Percentiles rank a stretch among this genome's conserved stretches.
phyloP scores from a whole-genome alignment of 257 asterid genomes.

The Eustoma russellianum region DNA sequence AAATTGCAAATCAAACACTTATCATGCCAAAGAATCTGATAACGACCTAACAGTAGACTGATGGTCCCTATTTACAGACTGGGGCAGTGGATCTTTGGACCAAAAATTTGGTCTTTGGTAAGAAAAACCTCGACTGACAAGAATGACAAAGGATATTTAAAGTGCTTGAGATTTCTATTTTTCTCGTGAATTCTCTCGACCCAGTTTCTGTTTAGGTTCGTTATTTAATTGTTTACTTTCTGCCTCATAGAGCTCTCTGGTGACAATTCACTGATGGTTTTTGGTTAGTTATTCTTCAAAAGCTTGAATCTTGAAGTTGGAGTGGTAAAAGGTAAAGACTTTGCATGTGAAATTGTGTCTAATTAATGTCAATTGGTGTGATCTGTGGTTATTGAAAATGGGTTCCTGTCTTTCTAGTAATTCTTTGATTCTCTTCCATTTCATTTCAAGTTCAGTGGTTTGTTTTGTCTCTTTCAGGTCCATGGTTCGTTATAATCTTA shows the following conservation, averaged over 20 bases:
- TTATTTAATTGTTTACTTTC: conserved; percentile 5
- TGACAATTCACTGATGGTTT: neutral
- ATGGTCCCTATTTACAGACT: no score
- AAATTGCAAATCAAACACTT: no score
- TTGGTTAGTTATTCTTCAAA: no score
- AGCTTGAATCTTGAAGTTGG: neutral
- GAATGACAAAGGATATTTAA: conserved; percentile 8
- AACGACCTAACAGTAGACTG: no score
- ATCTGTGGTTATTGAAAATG: neutral
- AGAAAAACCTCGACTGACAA: conserved; percentile 12
- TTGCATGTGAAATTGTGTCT: neutral
- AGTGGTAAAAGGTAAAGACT: neutral
- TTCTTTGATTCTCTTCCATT: neutral
- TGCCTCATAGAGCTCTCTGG: neutral
- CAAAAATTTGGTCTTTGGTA: no score
- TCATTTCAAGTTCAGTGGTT: neutral
- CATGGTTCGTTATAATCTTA: no score
- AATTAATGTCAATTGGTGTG: neutral
- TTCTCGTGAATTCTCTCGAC: conserved; percentile 19
- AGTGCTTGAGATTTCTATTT: neutral
- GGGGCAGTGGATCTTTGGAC: no score
- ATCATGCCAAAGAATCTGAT: neutral
- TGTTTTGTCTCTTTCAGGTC: no score
- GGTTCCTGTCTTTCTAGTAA: neutral
- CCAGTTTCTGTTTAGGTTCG: conserved; percentile 28